Base-by-base conservation (phyloP, 2,329 filamentous ascomycete genomes). In the Aureobasidium lini region DNA sequence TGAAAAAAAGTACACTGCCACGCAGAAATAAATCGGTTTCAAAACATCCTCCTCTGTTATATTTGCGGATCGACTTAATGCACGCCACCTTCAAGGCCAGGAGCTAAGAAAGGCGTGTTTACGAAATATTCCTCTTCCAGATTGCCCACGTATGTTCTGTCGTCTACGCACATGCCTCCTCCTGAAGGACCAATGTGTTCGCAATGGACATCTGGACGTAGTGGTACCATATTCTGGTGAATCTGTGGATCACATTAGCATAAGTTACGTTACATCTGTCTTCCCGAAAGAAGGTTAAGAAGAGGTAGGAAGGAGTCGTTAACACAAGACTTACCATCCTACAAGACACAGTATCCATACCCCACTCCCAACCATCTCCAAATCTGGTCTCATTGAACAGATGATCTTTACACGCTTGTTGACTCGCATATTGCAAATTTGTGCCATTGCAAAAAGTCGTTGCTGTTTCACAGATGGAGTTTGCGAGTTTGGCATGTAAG, bases 321-420 rank as follows among this genome's bases (percentile, higher is more conserved):
- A n/a, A n/a, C n/a, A 36, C 1, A 36, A 4, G 18, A 43, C 50
- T 54, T 10, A 54, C 50, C 50, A 54, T 54, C 8, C 50, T 8
- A 43, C 50, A 54, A 11, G 28, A 11, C 23, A 54, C 37, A 3
- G 50, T 54, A 43, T 54, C n/a, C 50, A 54, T 54, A 1, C 50
- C 50, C 50, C 50, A 54, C 39, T 54, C 50, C 37, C 39, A 54
- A 34, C 50, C 39, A 3, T 54, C 28, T n/a, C 50, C 50, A 34
- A 54, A 54, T 4, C 50, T 42, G 4, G 39, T 43, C 1, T 34
- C 3, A 1, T 18, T 43, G 15, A 4, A 2, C 1, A 54, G 29
- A 3, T 42, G 11, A 9, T 42, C 5, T 9, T 54, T 37, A 23
- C 50, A 54, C 8, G 50, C 39, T 34, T 13, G 2, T 18, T 32